Percentiles rank a stretch among this genome's conserved stretches.
phyloP scores from a whole-genome alignment of 2,329 filamentous ascomycete genomes.

The Talaromyces funiculosus region DNA sequence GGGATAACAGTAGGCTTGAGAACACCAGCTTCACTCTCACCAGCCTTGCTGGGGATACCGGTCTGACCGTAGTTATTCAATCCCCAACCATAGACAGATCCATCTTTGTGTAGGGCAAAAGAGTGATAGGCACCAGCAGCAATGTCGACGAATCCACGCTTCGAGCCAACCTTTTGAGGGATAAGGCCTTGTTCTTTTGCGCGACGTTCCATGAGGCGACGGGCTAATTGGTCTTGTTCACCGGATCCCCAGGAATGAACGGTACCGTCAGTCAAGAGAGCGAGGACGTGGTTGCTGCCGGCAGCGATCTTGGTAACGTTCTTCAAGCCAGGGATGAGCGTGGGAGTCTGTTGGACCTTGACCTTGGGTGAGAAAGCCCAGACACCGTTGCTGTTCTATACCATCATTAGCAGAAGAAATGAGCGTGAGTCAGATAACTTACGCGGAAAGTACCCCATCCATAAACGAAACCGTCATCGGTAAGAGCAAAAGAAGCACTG shows the following conservation, averaged over 20 bases:
- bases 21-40: constrained; percentile 61
- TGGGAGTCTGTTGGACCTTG: constrained; percentile 35
- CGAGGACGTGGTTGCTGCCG: constrained; percentile 49
- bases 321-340: constrained; percentile 43
- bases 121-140: constrained; percentile 69
- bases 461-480: constrained; percentile 55
- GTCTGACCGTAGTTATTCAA: constrained; percentile 79
- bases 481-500: constrained; percentile 55
- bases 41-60: constrained; percentile 55
- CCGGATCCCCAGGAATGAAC: constrained; percentile 57
- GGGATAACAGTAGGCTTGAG: constrained; percentile 60
- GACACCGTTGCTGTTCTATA: constrained; percentile 53
- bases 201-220: constrained; percentile 49
- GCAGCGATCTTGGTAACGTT: constrained; percentile 45
- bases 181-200: constrained; percentile 45
- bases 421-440: constrained; percentile 21
- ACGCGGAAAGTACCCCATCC: constrained; percentile 60
- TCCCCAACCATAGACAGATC: constrained; percentile 69
- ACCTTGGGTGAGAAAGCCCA: constrained; percentile 47
- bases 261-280: constrained; percentile 49
- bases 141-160: constrained; percentile 51
- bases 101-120: constrained; percentile 63
- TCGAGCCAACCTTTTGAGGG: constrained; percentile 50
- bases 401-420: not conserved
- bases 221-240: constrained; percentile 61